Evolutionary conservation across 2,329 filamentous ascomycete species (phyloP).

Genomic region (Arthrobotrys musiformis): DNA sequence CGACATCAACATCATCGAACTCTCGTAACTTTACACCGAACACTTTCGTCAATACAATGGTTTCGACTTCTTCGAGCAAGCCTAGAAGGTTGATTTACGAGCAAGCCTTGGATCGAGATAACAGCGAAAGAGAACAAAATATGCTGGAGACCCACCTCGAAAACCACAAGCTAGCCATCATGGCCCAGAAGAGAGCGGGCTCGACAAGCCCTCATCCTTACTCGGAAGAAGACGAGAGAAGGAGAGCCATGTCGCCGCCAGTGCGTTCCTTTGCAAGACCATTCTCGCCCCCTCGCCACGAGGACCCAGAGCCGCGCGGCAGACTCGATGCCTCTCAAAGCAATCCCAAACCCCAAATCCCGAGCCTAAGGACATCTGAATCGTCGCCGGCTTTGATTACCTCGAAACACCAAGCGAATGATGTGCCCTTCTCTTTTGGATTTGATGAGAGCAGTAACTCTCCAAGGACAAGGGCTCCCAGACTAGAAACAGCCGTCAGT

Average conservation of each 20-base stretch:
- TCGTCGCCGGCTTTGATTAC: slow-evolving; percentile 3
- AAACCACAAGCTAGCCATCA: slow-evolving; percentile 45
- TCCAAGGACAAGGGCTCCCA: slow-evolving; percentile 10
- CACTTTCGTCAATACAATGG: slow-evolving; percentile 18
- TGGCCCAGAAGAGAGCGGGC: slow-evolving; percentile 39
- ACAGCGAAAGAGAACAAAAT: slow-evolving; percentile 44
- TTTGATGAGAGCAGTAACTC: slow-evolving; percentile 22
- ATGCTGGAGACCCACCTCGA: slow-evolving; percentile 25
- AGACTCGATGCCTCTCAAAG: slow-evolving; percentile 5
- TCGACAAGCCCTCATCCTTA: slow-evolving; percentile 51
- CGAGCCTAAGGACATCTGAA: slow-evolving; percentile 23
- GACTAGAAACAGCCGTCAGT: slow-evolving; percentile 8
- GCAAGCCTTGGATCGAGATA: slow-evolving; percentile 58
- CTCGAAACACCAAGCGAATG: background rate
- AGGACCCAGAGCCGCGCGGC: slow-evolving; percentile 26
- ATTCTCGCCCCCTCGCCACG: slow-evolving; percentile 26
- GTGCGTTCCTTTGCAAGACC: slow-evolving; percentile 46
- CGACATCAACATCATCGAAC: slow-evolving; percentile 72
- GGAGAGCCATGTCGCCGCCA: slow-evolving; percentile 39
- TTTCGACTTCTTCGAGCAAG: slow-evolving; percentile 55
- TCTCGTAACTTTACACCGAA: slow-evolving; percentile 41
- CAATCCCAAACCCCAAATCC: slow-evolving; percentile 15
- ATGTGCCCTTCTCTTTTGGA: slow-evolving; percentile 47
- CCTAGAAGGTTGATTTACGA: slow-evolving; percentile 59
- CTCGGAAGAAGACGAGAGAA: slow-evolving; percentile 49